Conservation (phyloP, 1,139 yeast genomes). For the Scheffersomyces illinoinensis region DNA sequence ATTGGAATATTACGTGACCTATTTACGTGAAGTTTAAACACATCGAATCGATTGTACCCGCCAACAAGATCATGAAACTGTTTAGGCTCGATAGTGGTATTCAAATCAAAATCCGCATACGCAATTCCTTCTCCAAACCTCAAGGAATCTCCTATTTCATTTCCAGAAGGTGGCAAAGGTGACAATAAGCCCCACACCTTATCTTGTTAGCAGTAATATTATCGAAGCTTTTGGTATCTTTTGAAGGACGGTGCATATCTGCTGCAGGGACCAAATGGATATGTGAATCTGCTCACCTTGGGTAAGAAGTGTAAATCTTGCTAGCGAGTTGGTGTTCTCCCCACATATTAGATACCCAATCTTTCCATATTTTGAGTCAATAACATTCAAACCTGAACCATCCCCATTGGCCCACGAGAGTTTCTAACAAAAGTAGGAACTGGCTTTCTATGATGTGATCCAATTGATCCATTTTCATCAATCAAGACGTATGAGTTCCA, state of each 20-base stretch:
- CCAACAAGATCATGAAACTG: background rate
- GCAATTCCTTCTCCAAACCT: background rate
- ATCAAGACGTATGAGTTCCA: background rate
- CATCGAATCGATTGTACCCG: background rate
- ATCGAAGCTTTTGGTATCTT: background rate
- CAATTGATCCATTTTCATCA: background rate
- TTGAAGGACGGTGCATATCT: background rate
- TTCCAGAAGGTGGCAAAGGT: background rate
- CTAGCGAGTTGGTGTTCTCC: background rate
- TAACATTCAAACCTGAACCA: background rate
- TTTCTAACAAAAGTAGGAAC: background rate
- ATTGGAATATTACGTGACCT: background rate
- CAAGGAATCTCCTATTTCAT: background rate
- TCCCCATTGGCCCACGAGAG: slow-evolving; percentile 1
- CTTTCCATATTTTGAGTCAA: background rate
- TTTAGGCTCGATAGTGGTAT: background rate
- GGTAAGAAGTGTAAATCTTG: background rate
- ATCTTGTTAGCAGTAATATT: background rate
- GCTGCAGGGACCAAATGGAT: background rate
- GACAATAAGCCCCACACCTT: background rate
- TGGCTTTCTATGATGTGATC: background rate
- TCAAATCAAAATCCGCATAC: background rate
- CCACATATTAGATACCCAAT: background rate
- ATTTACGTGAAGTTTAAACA: background rate
- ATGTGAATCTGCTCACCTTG: background rate